Percentiles rank a stretch among this genome's conserved stretches.
Conservation (phyloP, 1,139 yeast genomes). For the Saccharomycopsis crataegensis region DNA sequence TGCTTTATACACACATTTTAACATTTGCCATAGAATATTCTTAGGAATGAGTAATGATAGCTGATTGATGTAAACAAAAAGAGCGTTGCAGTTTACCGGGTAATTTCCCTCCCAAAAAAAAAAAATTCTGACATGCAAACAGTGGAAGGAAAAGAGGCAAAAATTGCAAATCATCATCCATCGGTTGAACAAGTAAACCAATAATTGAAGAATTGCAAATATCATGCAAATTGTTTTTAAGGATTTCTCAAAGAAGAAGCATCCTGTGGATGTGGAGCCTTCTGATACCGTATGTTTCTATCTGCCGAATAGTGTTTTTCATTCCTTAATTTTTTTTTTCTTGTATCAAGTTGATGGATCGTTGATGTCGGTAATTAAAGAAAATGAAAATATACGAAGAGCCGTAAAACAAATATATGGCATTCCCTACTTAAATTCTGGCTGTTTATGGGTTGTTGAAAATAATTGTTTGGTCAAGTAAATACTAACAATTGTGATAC, state of each 20-base stretch:
- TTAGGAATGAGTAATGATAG: too few species aligned
- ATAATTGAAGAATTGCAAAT: too few species aligned
- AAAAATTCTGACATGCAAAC: too few species aligned
- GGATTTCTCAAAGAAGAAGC: constrained; percentile 87
- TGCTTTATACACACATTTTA: too few species aligned
- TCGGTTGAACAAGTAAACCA: too few species aligned
- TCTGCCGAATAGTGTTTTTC: not conserved
- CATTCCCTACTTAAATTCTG: too few species aligned
- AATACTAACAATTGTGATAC: not conserved
- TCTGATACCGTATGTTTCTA: constrained; percentile 51
- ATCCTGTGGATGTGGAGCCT: constrained; percentile 70
- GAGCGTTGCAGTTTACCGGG: too few species aligned
- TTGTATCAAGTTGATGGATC: not conserved
- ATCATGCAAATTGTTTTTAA: constrained; percentile 77
- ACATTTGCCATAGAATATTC: too few species aligned
- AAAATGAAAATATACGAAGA: not conserved
- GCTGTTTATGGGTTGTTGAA: not conserved
- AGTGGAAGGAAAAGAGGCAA: too few species aligned
- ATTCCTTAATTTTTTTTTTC: not conserved
- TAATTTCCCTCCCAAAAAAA: too few species aligned
- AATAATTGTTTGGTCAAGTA: not conserved
- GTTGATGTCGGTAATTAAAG: not conserved
- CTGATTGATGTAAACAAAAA: too few species aligned
- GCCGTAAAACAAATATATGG: not conserved
- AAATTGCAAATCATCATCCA: too few species aligned